These are phyloP conservation scores for Helenozyma rhizophorensis DNA, from an alignment of 805 yeast genomes.

Conservation along the genomic window DNA sequence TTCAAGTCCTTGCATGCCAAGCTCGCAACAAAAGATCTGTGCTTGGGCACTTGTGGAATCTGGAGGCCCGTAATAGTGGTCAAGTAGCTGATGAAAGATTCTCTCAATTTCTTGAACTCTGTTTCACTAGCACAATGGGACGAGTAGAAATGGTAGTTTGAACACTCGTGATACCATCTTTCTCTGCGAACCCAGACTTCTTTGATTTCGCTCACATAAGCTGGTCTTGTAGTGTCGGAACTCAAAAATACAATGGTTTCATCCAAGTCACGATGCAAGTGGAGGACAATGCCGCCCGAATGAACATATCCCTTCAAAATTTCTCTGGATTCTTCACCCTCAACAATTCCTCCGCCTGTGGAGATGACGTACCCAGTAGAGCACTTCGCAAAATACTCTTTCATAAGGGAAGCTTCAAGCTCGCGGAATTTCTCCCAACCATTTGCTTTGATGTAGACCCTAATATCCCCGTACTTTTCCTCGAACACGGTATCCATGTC, in stretches of 20 bases:
- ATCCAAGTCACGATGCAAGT: constrained; percentile 81
- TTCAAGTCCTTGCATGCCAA: constrained; percentile 63
- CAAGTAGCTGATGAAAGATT: constrained; percentile 56
- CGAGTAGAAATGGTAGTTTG: constrained; percentile 73
- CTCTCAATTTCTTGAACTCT: constrained; percentile 55
- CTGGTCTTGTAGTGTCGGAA: constrained; percentile 83
- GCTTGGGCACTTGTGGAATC: constrained; percentile 33
- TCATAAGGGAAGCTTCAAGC: constrained; percentile 55
- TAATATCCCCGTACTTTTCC: constrained; percentile 48
- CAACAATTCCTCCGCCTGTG: constrained; percentile 97
- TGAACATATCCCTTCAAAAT: constrained; percentile 50
- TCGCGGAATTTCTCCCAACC: constrained; percentile 90
- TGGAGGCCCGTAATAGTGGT: constrained; percentile 56
- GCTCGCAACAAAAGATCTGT: constrained; percentile 66
- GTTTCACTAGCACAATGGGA: constrained; percentile 56
- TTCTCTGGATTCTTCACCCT: constrained; percentile 62
- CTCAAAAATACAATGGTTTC: constrained; percentile 73
- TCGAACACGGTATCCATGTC: constrained; percentile 80
- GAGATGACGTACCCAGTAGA: constrained; percentile 64
- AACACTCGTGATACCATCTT: constrained; percentile 71
- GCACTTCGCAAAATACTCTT: constrained; percentile 40
- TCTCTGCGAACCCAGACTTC: constrained; percentile 85
- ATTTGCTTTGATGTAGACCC: constrained; percentile 52
- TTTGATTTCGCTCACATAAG: constrained; percentile 72
- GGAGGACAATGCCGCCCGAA: constrained; percentile 76